phyloP scores from a whole-genome alignment of 352 stramenopile species.

The Thraustochytrium sp. region DNA sequence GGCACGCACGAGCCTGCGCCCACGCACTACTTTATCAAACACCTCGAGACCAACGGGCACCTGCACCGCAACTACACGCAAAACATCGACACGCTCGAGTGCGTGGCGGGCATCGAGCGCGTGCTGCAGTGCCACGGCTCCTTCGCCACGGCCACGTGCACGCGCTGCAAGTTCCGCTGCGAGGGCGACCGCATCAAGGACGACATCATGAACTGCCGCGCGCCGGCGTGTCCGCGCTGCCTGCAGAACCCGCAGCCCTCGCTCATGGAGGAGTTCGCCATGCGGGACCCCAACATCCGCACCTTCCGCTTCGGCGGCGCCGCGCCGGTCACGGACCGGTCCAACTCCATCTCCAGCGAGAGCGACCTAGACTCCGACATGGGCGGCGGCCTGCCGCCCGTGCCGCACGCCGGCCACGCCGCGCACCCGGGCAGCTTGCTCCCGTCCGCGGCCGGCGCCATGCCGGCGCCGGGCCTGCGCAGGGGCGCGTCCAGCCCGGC shows the following conservation, averaged over 20 bases:
- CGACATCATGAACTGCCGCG: slow-evolving; percentile 38
- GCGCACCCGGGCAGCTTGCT: background rate
- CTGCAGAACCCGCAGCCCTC: background rate
- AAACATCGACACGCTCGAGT: slow-evolving; percentile 96
- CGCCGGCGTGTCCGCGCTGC: slow-evolving; percentile 24
- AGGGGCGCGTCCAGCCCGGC: no score
- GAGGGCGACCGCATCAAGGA: slow-evolving; percentile 47
- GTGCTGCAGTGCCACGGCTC: slow-evolving; percentile 89
- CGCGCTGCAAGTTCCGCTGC: slow-evolving; percentile 60
- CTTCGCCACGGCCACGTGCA: slow-evolving; percentile 80
- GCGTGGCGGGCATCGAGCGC: slow-evolving; percentile 71
- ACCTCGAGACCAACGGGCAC: slow-evolving; percentile 80
- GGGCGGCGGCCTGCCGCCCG: background rate
- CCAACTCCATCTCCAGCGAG: slow-evolving; percentile 13
- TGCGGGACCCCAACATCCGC: slow-evolving; percentile 25
- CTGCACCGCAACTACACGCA: slow-evolving; percentile 90
- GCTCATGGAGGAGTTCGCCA: slow-evolving; percentile 26
- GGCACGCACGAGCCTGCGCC: slow-evolving; percentile 76
- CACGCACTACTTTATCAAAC: slow-evolving; percentile 87
- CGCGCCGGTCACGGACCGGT: no score
- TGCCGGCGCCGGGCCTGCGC: no score
- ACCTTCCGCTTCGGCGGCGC: background rate
- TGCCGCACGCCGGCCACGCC: no score
- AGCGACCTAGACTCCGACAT: slow-evolving; percentile 11
- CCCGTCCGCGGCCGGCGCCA: no score